Conservation (phyloP, 2,329 filamentous ascomycete genomes). For the Ascomycota sp. region DNA sequence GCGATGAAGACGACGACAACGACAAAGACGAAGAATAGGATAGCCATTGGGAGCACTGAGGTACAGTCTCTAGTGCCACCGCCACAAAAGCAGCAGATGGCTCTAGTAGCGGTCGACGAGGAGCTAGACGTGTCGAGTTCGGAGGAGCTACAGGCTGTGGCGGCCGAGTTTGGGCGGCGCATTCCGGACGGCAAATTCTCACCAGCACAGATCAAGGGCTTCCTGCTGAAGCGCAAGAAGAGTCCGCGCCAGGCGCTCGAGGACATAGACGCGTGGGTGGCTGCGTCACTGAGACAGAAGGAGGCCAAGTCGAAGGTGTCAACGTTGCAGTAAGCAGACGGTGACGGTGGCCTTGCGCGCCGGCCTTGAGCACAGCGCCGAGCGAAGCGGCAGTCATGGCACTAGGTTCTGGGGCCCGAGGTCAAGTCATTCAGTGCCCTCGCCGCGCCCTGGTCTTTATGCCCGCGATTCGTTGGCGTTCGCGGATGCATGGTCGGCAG, state of each 20-base stretch:
- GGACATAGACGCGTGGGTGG: constrained; percentile 33
- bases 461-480: too few species aligned
- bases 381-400: too few species aligned
- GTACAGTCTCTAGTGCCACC: too few species aligned
- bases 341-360: too few species aligned
- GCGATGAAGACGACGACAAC: not conserved
- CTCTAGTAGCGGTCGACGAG: constrained; percentile 2
- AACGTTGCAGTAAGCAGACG: constrained; percentile 17
- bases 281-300: constrained; percentile 28
- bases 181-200: constrained; percentile 33
- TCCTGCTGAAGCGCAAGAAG: constrained; percentile 41
- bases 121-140: constrained; percentile 12
- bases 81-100: constrained; percentile 2
- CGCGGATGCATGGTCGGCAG: too few species aligned
- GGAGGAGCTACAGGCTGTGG: constrained; percentile 22
- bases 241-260: constrained; percentile 31
- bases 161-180: constrained; percentile 25
- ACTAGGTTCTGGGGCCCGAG: too few species aligned
- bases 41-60: not conserved
- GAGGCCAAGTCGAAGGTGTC: constrained; percentile 24
- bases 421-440: too few species aligned
- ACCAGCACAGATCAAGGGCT: constrained; percentile 45
- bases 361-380: too few species aligned
- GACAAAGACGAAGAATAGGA: not conserved
- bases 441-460: too few species aligned